Evolutionary conservation across 2,329 filamentous ascomycete genomes (phyloP), one percentile per base, ranked within the genome.

Genomic region (Fusarium temperatum): DNA sequence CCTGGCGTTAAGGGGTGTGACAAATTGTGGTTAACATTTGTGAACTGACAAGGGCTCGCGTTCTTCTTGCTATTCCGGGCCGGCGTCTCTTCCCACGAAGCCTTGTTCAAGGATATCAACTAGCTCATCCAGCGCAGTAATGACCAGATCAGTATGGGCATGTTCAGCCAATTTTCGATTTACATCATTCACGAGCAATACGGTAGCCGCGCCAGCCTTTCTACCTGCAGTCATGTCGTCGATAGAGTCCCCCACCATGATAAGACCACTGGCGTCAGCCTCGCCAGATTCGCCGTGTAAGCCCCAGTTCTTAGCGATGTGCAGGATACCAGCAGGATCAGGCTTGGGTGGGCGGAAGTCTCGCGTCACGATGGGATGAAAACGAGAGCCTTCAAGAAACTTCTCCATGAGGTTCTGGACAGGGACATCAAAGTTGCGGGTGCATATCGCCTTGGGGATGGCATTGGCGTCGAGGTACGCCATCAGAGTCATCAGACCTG

Each of bases 141-240:
- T 92, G 17, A 91, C 91, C 51, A 96, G 78, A 82, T 97, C 94
- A 0, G 94, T 97, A 81, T 94, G 89, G 73, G 91, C 88, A 79
- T 97, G 93, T 30, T 89, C 86, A 13, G 87, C 89, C 66, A 98
- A 80, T 73, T 92, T 87, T 63, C 82, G 82, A 80, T 98, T 98
- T n/a, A 88, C 91, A n/a, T 94, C 90, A 78, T 97, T 97, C 22
- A 92, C 88, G 50, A 99, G 85, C 80, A 98, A 80, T n/a, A 98
- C 95, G 0, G 96, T 98, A 39, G 94, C 93, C 3, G 95, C 94
- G 2, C 96, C 96, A 0, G 96, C 96, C 59, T 87, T 87, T 68
- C 92, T 89, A 0, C 96, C 96, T 2, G 96, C 94, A 13, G 92
- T 93, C 90, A 98, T 97, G 80, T 99, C 96, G 81, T 98, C 96